phyloP scores from a whole-genome alignment of 1,284 basidiomycete genomes.

The Sporisorium sorghi region DNA sequence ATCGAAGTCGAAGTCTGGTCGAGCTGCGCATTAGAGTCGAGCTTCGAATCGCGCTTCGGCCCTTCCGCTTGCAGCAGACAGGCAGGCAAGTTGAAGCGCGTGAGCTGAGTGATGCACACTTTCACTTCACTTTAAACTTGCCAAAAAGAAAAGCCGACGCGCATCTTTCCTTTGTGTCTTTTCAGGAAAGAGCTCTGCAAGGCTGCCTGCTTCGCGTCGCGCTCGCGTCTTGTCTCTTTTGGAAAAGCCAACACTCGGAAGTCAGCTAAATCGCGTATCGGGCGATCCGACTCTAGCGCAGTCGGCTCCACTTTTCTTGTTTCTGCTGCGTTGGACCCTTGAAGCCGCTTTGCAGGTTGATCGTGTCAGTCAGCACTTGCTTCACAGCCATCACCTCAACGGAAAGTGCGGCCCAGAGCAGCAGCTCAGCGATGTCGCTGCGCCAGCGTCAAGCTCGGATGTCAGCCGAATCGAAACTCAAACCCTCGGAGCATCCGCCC shows the following conservation, averaged over 20 bases:
- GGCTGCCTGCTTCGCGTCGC: constrained; percentile 37
- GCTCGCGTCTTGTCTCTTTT: constrained; percentile 30
- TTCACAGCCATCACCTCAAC: background rate
- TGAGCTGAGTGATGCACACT: constrained; percentile 6
- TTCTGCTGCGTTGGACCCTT: constrained; percentile 15
- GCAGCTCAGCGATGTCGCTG: constrained; percentile 16
- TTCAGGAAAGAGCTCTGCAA: background rate
- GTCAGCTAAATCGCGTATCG: background rate
- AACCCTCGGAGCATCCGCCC: constrained; percentile 12
- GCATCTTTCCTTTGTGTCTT: background rate
- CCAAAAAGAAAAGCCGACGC: background rate
- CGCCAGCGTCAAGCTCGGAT: constrained; percentile 19
- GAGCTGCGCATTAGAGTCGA: too few relatives aligned
- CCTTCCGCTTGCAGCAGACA: background rate
- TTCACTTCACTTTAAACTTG: too few relatives aligned
- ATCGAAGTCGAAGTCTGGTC: too few relatives aligned
- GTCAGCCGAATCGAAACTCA: constrained; percentile 3
- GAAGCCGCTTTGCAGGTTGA: background rate
- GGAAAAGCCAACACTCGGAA: constrained; percentile 19
- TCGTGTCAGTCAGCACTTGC: background rate
- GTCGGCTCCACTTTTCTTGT: constrained; percentile 37
- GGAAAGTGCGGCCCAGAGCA: background rate
- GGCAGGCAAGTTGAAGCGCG: constrained; percentile 3
- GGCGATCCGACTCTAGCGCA: background rate
- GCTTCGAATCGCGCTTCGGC: background rate